phyloP scores from a whole-genome alignment of 805 yeast species.

The Kurtzmaniella cleridarum region DNA sequence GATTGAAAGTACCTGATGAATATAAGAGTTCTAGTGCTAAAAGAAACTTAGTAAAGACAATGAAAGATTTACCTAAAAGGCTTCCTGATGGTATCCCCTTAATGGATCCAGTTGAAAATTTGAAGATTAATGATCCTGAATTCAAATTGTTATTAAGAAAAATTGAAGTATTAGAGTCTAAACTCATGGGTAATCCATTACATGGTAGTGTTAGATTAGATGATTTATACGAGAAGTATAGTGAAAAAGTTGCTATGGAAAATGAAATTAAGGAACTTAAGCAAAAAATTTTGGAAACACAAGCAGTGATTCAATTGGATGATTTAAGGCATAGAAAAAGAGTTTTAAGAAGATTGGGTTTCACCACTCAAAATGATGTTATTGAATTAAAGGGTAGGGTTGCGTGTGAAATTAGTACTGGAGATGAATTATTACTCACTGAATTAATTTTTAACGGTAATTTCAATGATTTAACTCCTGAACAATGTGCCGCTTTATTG shows the following conservation, averaged over 20 bases:
- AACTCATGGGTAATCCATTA: constrained; percentile 64
- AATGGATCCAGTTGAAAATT: constrained; percentile 84
- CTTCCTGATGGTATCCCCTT: constrained; percentile 89
- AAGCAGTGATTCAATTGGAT: constrained; percentile 88
- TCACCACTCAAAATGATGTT: constrained; percentile 79
- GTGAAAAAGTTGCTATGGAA: constrained; percentile 57
- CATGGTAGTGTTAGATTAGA: constrained; percentile 54
- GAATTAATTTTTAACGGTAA: constrained; percentile 94
- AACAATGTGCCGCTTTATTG: constrained; percentile 85
- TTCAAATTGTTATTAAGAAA: constrained; percentile 69
- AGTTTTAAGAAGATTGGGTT: constrained; percentile 86
- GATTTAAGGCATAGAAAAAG: constrained; percentile 90
- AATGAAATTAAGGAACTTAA: constrained; percentile 54
- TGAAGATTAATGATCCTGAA: constrained; percentile 84
- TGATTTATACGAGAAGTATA: constrained; percentile 60
- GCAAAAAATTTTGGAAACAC: constrained; percentile 71
- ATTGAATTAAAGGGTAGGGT: constrained; percentile 96
- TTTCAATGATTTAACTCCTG: constrained; percentile 80
- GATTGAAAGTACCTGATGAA: constrained; percentile 77
- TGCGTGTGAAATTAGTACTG: constrained; percentile 93
- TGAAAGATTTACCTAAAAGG: constrained; percentile 75
- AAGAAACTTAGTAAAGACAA: constrained; percentile 61
- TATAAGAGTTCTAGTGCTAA: constrained; percentile 51
- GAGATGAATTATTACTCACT: constrained; percentile 79
- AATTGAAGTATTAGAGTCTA: constrained; percentile 75